Percentiles rank a stretch among this genome's conserved stretches.
Conservation (phyloP, 1,284 basidiomycete species). For the Inonotus obliquus region DNA sequence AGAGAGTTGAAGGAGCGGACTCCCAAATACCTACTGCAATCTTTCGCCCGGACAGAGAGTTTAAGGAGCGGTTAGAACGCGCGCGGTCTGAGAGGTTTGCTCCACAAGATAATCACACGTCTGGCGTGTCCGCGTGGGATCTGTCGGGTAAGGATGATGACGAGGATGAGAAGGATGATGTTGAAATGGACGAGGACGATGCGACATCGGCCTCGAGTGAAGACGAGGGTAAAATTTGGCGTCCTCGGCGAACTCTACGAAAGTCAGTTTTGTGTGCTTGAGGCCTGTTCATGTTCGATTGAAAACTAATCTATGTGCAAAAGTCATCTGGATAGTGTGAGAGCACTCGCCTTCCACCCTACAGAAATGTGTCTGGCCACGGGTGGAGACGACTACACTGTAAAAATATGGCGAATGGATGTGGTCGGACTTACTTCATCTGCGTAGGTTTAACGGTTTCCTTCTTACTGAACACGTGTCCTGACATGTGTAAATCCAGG, state of each 20-base stretch:
- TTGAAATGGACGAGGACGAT: constrained; percentile 36
- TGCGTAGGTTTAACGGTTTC: constrained; percentile 44
- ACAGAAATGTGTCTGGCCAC: constrained; percentile 81
- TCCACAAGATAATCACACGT: constrained; percentile 25
- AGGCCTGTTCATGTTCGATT: constrained; percentile 16
- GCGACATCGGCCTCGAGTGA: constrained; percentile 53
- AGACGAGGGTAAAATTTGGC: constrained; percentile 78
- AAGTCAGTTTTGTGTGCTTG: constrained; percentile 55
- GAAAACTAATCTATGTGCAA: constrained; percentile 20
- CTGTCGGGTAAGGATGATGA: constrained; percentile 50
- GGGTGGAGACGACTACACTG: constrained; percentile 91
- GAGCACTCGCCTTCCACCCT: constrained; percentile 85
- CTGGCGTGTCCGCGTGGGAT: constrained; percentile 41
- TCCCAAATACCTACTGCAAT: constrained; percentile 70
- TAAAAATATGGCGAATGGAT: constrained; percentile 94
- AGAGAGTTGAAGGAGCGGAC: constrained; percentile 46
- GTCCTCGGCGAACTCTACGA: constrained; percentile 76
- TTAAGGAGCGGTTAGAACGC: constrained; percentile 68
- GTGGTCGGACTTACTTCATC: constrained; percentile 65
- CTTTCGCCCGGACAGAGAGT: constrained; percentile 82
- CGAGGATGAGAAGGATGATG: constrained; percentile 61
- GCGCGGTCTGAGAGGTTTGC: constrained; percentile 26
- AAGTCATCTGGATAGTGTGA: constrained; percentile 92
- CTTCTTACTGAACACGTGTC: constrained; percentile 14
- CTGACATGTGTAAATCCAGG: constrained; percentile 33